Conservation (phyloP, 306 rosid genomes). For the Begonia loranthoides region DNA sequence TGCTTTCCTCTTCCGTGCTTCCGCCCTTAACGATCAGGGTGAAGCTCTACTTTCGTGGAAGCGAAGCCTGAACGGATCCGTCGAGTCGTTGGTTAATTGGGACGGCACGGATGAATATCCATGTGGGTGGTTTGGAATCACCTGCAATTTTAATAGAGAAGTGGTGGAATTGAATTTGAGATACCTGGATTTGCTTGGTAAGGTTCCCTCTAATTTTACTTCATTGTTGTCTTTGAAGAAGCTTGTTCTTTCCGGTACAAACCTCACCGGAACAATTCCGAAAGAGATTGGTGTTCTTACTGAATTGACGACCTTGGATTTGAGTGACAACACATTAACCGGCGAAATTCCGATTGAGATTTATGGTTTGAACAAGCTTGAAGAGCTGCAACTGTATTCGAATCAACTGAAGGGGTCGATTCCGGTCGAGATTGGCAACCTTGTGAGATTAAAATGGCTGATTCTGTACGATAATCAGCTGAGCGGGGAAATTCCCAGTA, state of each 20-base stretch:
- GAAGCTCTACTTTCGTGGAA: conserved; percentile 75
- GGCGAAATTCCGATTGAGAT: conserved; percentile 67
- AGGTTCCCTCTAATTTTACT: conserved; percentile 42
- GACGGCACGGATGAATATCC: conserved; percentile 46
- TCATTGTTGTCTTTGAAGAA: conserved; percentile 40
- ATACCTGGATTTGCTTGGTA: conserved; percentile 56
- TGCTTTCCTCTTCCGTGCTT: conserved; percentile 16
- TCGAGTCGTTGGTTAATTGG: conserved; percentile 39
- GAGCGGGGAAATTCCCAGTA: conserved; percentile 44
- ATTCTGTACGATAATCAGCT: conserved; percentile 57
- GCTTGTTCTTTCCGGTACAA: conserved; percentile 54
- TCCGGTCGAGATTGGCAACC: conserved; percentile 55
- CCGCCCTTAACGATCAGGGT: conserved; percentile 67
- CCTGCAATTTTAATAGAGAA: conserved; percentile 40
- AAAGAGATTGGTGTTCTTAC: conserved; percentile 32
- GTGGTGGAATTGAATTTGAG: conserved; percentile 47
- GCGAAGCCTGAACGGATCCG: conserved; percentile 54
- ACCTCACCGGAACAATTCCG: conserved; percentile 80
- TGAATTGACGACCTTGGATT: conserved; percentile 35
- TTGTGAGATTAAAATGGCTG: conserved; percentile 33
- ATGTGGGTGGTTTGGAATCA: conserved; percentile 74
- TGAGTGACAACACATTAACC: conserved; percentile 56
- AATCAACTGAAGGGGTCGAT: conserved; percentile 54
- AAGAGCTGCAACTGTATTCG: conserved; percentile 52
- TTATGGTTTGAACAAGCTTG: conserved; percentile 29